These are phyloP conservation scores for Glycine latifolia DNA, from an alignment of 306 rosid genomes.

Conservation along the genomic window DNA sequence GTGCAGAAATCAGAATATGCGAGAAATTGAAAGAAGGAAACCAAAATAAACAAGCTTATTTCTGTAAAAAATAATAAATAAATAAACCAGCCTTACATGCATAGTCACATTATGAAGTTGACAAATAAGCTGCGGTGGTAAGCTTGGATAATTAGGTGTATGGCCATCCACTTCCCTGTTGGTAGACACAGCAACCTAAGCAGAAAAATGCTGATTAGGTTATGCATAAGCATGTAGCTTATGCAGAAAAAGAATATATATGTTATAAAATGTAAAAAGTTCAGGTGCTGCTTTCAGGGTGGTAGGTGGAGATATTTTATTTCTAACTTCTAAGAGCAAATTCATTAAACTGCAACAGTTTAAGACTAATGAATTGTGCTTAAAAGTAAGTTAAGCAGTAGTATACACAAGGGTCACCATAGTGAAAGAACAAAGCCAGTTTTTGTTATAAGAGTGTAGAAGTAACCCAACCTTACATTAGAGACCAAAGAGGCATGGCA, in stretches of 20 bases:
- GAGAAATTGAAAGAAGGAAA: conserved; percentile 28
- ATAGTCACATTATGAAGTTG: conserved; percentile 95
- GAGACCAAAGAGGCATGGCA: conserved; percentile 20
- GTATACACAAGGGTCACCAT: conserved; percentile 14
- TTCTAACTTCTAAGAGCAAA: neutral
- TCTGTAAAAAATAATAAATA: conserved; percentile 1
- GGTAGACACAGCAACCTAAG: conserved; percentile 58
- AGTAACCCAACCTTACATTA: no score
- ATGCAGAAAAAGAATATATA: conserved; percentile 7
- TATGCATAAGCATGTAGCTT: conserved; percentile 15
- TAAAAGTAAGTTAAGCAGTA: neutral
- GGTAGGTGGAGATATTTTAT: conserved; percentile 2
- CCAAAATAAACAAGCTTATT: conserved; percentile 37
- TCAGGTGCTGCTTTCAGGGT: neutral
- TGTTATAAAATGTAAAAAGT: conserved; percentile 7
- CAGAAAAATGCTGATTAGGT: conserved; percentile 38
- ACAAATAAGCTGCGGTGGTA: conserved; percentile 80
- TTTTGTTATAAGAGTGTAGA: no score
- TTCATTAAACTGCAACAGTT: conserved; percentile 32
- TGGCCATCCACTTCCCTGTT: conserved; percentile 63
- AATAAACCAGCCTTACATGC: conserved; percentile 76
- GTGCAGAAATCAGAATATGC: conserved; percentile 28
- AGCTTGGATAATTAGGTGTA: conserved; percentile 59
- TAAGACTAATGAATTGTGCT: conserved; percentile 16
- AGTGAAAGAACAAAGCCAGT: neutral